Percentiles rank a stretch among this genome's conserved stretches.
Conservation (phyloP, 495 filamentous ascomycete genomes). For the Penicillium lividum region DNA sequence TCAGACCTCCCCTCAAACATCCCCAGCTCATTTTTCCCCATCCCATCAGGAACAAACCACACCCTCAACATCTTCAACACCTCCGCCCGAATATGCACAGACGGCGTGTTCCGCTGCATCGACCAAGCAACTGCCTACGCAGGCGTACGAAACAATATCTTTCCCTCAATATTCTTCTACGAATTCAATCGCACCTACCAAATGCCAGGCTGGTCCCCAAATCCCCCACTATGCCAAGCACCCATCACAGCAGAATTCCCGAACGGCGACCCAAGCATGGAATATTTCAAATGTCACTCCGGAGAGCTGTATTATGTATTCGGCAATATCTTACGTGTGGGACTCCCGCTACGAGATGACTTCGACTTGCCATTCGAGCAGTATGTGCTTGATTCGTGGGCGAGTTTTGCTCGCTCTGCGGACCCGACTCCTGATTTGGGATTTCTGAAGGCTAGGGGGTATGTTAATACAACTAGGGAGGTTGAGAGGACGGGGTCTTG, state of each 20-base stretch:
- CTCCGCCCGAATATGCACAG: slow-evolving; percentile 25
- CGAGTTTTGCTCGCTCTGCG: slow-evolving; percentile 23
- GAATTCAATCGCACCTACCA: slow-evolving; percentile 34
- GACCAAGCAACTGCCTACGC: slow-evolving; percentile 30
- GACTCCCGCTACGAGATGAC: slow-evolving; percentile 24
- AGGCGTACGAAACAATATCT: slow-evolving; percentile 19
- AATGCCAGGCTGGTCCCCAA: slow-evolving; percentile 29
- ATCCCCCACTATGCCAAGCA: slow-evolving; percentile 26
- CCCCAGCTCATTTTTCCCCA: slow-evolving; percentile 19
- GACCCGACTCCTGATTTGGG: slow-evolving; percentile 21
- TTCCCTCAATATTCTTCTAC: slow-evolving; percentile 28
- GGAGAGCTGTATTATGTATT: slow-evolving; percentile 31
- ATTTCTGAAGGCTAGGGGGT: slow-evolving; percentile 22
- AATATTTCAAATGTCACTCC: slow-evolving; percentile 35
- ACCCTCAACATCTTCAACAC: slow-evolving; percentile 33
- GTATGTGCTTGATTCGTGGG: slow-evolving; percentile 31
- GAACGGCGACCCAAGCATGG: slow-evolving; percentile 24
- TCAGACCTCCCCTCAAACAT: slow-evolving; percentile 11
- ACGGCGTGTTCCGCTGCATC: slow-evolving; percentile 31
- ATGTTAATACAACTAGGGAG: slow-evolving; percentile 19
- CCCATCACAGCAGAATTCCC: slow-evolving; percentile 21
- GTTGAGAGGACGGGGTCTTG: slow-evolving; percentile 17
- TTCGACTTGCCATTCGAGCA: slow-evolving; percentile 28
- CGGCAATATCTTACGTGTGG: slow-evolving; percentile 21
- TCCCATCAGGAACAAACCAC: slow-evolving; percentile 20